Evolutionary conservation across 208 protist genomes (phyloP).

Genomic region (Leishmania aethiopica): DNA sequence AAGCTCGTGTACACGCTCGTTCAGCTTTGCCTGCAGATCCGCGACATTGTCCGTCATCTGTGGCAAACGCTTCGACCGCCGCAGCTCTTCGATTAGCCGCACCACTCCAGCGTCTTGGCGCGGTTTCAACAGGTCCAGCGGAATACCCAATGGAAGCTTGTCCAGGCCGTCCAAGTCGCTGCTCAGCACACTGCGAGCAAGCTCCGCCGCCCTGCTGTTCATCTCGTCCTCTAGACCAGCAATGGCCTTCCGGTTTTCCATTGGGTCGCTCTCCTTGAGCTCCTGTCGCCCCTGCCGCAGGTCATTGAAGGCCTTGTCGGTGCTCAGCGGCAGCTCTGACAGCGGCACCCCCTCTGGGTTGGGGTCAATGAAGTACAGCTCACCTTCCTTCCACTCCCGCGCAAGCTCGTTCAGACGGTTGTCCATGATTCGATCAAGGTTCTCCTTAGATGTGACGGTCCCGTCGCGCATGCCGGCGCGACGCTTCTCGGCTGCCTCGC

Average conservation of each 20-base stretch:
- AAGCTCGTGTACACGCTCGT: constrained; percentile 46
- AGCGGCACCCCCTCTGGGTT: constrained; percentile 42
- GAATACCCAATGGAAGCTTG: constrained; percentile 57
- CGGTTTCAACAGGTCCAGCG: constrained; percentile 59
- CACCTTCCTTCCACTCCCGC: constrained; percentile 61
- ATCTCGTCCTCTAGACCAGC: constrained; percentile 55
- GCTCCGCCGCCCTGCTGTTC: constrained; percentile 44
- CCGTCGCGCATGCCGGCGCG: constrained; percentile 44
- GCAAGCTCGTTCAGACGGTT: constrained; percentile 63
- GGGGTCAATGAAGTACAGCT: constrained; percentile 77
- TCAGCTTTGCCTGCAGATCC: constrained; percentile 49
- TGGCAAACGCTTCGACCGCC: constrained; percentile 32
- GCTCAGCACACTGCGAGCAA: constrained; percentile 48
- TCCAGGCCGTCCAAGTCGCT: constrained; percentile 69
- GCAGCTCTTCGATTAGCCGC: constrained; percentile 49
- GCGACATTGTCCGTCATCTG: constrained; percentile 35
- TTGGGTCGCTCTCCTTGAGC: constrained; percentile 45
- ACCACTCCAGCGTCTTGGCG: constrained; percentile 49
- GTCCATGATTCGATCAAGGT: constrained; percentile 62
- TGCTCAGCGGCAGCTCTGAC: constrained; percentile 37
- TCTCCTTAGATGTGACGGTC: constrained; percentile 42
- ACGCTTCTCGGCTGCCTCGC: constrained; percentile 46
- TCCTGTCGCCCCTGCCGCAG: constrained; percentile 52
- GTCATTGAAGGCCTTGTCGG: constrained; percentile 50
- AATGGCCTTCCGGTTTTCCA: constrained; percentile 62